Conservation (phyloP, 176 grass and related monocot genomes). For the Tillandsia fasciculata region DNA sequence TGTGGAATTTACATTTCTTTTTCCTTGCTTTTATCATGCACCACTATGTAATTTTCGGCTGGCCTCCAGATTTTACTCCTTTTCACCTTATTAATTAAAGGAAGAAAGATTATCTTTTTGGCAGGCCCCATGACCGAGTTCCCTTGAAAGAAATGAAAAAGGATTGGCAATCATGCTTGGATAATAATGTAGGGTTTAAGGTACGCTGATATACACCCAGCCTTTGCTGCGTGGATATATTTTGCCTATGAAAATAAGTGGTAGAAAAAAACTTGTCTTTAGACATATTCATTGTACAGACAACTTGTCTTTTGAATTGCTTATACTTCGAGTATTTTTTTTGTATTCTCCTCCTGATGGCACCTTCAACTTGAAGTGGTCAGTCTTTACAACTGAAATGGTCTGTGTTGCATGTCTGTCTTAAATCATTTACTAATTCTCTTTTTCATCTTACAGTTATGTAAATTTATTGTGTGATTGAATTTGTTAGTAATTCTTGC, state of each 20-base stretch:
- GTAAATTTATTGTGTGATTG: no score
- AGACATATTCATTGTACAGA: no score
- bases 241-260: neutral
- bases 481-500: no score
- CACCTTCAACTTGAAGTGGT: no score
- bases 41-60: neutral
- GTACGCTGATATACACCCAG: slow-evolving; percentile 19
- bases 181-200: slow-evolving; percentile 95
- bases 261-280: neutral
- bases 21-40: neutral
- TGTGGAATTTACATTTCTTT: neutral
- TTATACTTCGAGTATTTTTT: no score
- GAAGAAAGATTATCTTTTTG: slow-evolving; percentile 8
- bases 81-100: slow-evolving; percentile 19
- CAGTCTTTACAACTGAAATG: no score
- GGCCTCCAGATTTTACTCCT: neutral
- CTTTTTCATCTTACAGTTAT: no score
- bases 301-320: no score
- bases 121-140: slow-evolving; percentile 93
- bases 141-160: slow-evolving; percentile 88
- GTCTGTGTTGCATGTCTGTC: no score
- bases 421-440: no score
- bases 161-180: slow-evolving; percentile 91
- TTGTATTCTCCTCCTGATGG: no score
- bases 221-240: neutral